Percentiles rank a stretch among this genome's conserved stretches.
These are phyloP conservation scores for Collybia sp. DNA, from an alignment of 768 basidiomycete genomes.

Conservation along the genomic window DNA sequence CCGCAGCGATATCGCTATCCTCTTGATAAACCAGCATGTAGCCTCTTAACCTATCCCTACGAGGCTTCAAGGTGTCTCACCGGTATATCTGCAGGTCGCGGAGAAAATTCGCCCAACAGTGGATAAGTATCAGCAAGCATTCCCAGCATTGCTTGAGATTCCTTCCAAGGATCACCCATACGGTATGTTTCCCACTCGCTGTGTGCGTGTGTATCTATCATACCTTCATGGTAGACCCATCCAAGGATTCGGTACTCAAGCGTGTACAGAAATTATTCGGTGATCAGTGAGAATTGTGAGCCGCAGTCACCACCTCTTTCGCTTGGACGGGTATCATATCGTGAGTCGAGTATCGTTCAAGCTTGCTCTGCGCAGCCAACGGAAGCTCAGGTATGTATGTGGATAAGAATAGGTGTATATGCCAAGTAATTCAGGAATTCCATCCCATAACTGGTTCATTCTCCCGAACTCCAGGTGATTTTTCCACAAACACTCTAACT, in stretches of 20 bases:
- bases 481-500: slow-evolving; percentile 67
- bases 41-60: slow-evolving; percentile 20
- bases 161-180: slow-evolving; percentile 99
- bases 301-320: neutral
- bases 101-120: slow-evolving; percentile 95
- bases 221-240: slow-evolving; percentile 59
- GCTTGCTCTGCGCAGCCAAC: slow-evolving; percentile 7
- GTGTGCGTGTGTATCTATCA: neutral
- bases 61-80: neutral
- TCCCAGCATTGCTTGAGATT: slow-evolving; percentile 95
- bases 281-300: slow-evolving; percentile 47
- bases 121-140: slow-evolving; percentile 92
- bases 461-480: slow-evolving; percentile 59
- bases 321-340: too few relatives aligned
- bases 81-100: slow-evolving; percentile 59
- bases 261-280: slow-evolving; percentile 96
- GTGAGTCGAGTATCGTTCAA: too few relatives aligned
- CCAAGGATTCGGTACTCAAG: slow-evolving; percentile 93
- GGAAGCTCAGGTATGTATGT: slow-evolving; percentile 12
- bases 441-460: slow-evolving; percentile 70
- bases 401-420: slow-evolving; percentile 5
- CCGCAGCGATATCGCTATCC: slow-evolving; percentile 91
- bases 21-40: slow-evolving; percentile 98
- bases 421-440: slow-evolving; percentile 33
- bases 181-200: slow-evolving; percentile 44